Percentiles rank a stretch among this genome's conserved stretches.
Conservation (phyloP, 768 basidiomycete species). For the Austroboletus festivus region DNA sequence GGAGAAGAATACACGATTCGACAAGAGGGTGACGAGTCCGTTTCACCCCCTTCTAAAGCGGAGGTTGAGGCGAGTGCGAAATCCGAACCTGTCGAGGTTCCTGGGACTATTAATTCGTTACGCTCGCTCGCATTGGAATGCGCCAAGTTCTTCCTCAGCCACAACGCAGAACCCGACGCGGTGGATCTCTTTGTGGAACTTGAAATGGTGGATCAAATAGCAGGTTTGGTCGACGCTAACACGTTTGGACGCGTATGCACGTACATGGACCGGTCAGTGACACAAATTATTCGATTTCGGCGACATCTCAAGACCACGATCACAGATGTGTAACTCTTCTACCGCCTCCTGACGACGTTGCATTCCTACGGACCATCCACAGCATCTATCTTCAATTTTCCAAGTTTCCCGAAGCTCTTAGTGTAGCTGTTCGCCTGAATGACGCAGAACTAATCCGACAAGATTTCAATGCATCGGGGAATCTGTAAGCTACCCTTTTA, state of each 20-base stretch:
- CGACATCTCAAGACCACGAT: conserved; percentile 3
- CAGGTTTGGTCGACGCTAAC: conserved; percentile 78
- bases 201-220: conserved; percentile 81
- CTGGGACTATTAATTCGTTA: conserved; percentile 70
- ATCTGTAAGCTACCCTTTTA: conserved; percentile 56
- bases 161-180: conserved; percentile 98
- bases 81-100: conserved; percentile 32
- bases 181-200: conserved; percentile 93
- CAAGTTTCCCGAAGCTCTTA: conserved; percentile 88
- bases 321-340: conserved; percentile 87
- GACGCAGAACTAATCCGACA: conserved; percentile 76
- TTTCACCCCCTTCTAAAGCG: conserved; percentile 19
- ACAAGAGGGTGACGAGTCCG: conserved; percentile 48
- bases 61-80: conserved; percentile 30
- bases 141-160: conserved; percentile 82
- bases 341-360: conserved; percentile 87
- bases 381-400: conserved; percentile 82
- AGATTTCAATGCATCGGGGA: conserved; percentile 88
- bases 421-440: conserved; percentile 80
- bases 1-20: conserved; percentile 85
- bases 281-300: background rate
- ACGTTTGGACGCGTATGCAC: conserved; percentile 87
- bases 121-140: conserved; percentile 76
- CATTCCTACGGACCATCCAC: conserved; percentile 87
- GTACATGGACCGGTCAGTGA: conserved; percentile 87